phyloP scores from a whole-genome alignment of 1,284 basidiomycete genomes.

The Rhizoctonia solani region DNA sequence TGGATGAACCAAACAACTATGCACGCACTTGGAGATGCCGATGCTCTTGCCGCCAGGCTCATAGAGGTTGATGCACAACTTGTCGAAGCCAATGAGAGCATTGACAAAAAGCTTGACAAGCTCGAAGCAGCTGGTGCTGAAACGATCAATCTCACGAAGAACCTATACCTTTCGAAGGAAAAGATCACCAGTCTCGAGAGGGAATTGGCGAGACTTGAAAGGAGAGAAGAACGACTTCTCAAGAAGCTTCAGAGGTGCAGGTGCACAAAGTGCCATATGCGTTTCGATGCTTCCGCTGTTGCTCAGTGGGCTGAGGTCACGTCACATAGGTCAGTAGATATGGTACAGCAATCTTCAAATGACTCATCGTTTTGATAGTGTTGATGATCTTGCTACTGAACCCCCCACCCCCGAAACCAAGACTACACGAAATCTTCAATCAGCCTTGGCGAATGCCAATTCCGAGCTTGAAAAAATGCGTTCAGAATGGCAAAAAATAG shows the following conservation, averaged over 20 bases:
- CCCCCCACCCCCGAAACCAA: conserved; percentile 67
- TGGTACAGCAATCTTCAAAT: conserved; percentile 22
- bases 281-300: conserved; percentile 41
- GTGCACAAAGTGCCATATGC: conserved; percentile 44
- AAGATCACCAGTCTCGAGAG: conserved; percentile 66
- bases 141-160: conserved; percentile 64
- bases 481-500: conserved; percentile 61
- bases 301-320: conserved; percentile 26
- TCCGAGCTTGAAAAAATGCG: conserved; percentile 24
- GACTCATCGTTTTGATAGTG: conserved; percentile 52
- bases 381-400: conserved; percentile 55
- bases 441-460: conserved; percentile 14
- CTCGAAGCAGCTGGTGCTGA: conserved; percentile 76
- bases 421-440: conserved; percentile 44
- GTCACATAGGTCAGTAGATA: conserved; percentile 2
- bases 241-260: conserved; percentile 59
- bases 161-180: conserved; percentile 49
- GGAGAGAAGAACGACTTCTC: conserved; percentile 65
- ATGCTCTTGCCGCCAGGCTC: conserved; percentile 26
- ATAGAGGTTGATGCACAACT: conserved; percentile 60
- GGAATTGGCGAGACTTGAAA: conserved; percentile 62
- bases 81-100: conserved; percentile 74
- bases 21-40: conserved; percentile 12
- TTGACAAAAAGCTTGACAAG: conserved; percentile 82
- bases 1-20: conserved; percentile 56